Evolutionary conservation across 2,329 filamentous ascomycete genomes (phyloP), one percentile per base, ranked within the genome.

Genomic region (Kalaharituber pfeilii): DNA sequence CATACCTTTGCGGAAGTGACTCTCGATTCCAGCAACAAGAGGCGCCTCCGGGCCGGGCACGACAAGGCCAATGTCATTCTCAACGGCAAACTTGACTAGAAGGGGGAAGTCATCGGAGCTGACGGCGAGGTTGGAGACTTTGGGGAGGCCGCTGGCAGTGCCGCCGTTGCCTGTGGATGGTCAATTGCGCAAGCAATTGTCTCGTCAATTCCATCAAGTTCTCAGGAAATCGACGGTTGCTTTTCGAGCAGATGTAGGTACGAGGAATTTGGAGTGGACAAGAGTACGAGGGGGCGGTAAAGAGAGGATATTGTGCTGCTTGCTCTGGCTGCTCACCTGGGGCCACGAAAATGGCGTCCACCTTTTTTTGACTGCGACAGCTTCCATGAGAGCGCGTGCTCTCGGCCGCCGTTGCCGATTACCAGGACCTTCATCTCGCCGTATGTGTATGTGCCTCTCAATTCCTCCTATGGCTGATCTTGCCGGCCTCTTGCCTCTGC

Each of bases 331-430:
- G 26, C 47, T 2, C 45, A 61, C 63, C 63, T 13, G 79, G 79
- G 45, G 80, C 77, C 44, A 72, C 77, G 62, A 76, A 73, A 66
- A 96, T 89, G 63, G 80, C 76, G 64, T 86, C 79, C 57, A 94
- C 85, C 47, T 76, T 75, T 42, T n/a, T 81, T 74, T 15, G 87
- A 94, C 68, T 94, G 83, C 65, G 81, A 79, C 59, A 96, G 74
- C 71, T 93, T 95, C 88, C 88, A 96, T 42, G 88, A 87, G 59
- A 95, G 77, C 49, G 88, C 86, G 70, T 96, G 87, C 71, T 98
- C 91, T 64, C 91, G 81, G 63, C 89, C 91, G 62, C 91, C 91
- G 67, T 89, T 94, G 65, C 91, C 89, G 61, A 96, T 80, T 59
- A 96, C 80, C 59, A 96, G 80, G 62, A 95, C 75, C 52, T 58